phyloP scores from a whole-genome alignment of 2,329 filamentous ascomycete species.

The Byssoonygena ceratinophila region DNA sequence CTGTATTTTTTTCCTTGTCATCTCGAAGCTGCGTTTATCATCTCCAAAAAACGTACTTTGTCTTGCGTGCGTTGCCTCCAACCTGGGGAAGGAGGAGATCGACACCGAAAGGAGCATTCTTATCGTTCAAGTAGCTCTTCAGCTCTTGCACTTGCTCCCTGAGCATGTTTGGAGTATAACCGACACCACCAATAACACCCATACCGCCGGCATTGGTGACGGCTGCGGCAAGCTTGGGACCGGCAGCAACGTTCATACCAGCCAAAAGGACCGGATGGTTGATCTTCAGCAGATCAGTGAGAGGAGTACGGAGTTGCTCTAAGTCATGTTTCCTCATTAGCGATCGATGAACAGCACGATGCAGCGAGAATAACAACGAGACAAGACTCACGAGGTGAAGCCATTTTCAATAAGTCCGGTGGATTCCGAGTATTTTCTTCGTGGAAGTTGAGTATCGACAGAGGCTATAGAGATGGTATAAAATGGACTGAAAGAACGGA shows the following conservation, averaged over 20 bases:
- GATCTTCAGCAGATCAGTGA: conserved; percentile 96
- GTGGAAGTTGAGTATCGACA: neutral
- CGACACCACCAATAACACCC: conserved; percentile 82
- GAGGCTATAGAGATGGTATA: neutral
- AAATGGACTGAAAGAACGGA: neutral
- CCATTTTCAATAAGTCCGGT: conserved; percentile 53
- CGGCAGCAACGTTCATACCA: conserved; percentile 98
- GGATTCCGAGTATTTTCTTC: no score
- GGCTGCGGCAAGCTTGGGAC: conserved; percentile 88
- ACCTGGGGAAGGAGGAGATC: conserved; percentile 91
- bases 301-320: conserved; percentile 82
- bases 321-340: conserved; percentile 21
- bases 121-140: conserved; percentile 76
- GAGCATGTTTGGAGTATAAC: conserved; percentile 96
- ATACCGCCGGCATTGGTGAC: conserved; percentile 95
- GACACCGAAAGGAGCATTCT: conserved; percentile 91
- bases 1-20: neutral
- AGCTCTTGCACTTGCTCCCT: conserved; percentile 89
- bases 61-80: conserved; percentile 86
- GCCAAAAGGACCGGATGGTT: conserved; percentile 91
- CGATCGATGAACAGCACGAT: neutral
- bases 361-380: neutral
- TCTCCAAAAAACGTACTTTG: conserved; percentile 62
- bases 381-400: conserved; percentile 61
- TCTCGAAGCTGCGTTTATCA: no score